Evolutionary conservation across 257 asterid genomes (phyloP), one percentile per base, ranked within the genome.

Genomic region (Jacaranda copaia): DNA sequence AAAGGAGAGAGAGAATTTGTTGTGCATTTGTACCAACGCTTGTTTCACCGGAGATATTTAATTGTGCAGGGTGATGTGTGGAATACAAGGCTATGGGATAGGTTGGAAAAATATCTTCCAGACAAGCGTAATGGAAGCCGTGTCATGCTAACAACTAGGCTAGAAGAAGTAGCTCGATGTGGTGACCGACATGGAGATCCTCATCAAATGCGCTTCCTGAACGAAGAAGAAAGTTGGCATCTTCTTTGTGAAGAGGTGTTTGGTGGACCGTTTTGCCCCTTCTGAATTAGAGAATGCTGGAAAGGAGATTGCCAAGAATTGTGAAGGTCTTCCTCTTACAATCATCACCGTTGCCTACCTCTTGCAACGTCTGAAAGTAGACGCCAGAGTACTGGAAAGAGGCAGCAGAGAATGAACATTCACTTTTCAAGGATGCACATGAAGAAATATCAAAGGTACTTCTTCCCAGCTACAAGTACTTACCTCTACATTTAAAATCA

Each of bases 281-380:
- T 6, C 15, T 59, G n/a, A 59, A 59, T 40, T 59, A 2, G 38
- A 25, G 42, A 32, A 19, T 9, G 42, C 40, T 10, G 66, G 66
- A 3, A 59, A 25, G 40, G 10, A 25, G 40, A 59, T 59, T 59
- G 40, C 40, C 14, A 14, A 59, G 40, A 59, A 25, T 25, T 59
- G 66, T 59, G 66, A 59, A 49, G 84, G 84, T 10, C 74, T 75
- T 8, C 80, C 80, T 12, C 57, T 80, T 0, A 72, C 77, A 15
- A 66, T 77, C 6, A 49, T 48, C 38, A 8, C 67, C 36, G 15
- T 71, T 2, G 81, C 72, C 0, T 76, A 79, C 62, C 15, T 16
- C 12, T 40, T 7, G 4, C 32, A 25, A 25, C 32, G 32, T 25
- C 32, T 2, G 2, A 25, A 25, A 25, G 32, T 25, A 25, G 32